Percentiles rank a stretch among this genome's conserved stretches.
phyloP scores from a whole-genome alignment of 202 grass and related monocot species.

The Carex arenaria region DNA sequence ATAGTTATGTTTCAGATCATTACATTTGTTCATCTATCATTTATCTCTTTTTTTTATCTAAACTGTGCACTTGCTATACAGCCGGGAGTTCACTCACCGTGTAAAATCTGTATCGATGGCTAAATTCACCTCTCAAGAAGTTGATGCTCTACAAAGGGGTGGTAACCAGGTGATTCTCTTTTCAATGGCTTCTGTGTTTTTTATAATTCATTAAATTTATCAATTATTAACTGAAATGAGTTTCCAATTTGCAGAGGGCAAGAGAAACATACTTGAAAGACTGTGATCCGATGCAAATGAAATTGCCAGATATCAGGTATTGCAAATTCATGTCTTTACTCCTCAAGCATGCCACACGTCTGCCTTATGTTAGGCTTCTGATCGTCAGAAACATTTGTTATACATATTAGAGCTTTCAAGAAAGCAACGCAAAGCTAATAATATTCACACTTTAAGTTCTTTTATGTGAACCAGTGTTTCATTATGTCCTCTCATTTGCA shows the following conservation, averaged over 20 bases:
- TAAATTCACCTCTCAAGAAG: constrained; percentile 66
- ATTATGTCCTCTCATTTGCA: neutral
- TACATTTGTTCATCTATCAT: neutral
- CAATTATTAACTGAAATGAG: neutral
- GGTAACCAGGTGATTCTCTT: constrained; percentile 63
- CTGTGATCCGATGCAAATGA: constrained; percentile 54
- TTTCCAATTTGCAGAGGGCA: constrained; percentile 41
- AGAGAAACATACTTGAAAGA: constrained; percentile 70
- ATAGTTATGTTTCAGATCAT: neutral
- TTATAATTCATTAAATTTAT: neutral
- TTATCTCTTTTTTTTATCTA: neutral
- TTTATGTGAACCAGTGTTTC: neutral
- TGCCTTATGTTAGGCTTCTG: neutral
- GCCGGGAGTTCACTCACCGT: constrained; percentile 86
- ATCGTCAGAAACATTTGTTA: neutral
- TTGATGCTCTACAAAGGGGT: constrained; percentile 75
- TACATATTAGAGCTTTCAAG: neutral
- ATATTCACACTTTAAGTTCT: neutral
- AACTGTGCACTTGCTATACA: constrained; percentile 23
- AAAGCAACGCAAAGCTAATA: neutral
- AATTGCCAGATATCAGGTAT: constrained; percentile 67
- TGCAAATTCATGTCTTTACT: neutral
- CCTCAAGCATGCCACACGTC: neutral
- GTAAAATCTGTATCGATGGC: constrained; percentile 90
- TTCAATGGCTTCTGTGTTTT: neutral